These are phyloP conservation scores for Tympanopsis confertula DNA, from an alignment of 2,329 filamentous ascomycete species.

Conservation along the genomic window DNA sequence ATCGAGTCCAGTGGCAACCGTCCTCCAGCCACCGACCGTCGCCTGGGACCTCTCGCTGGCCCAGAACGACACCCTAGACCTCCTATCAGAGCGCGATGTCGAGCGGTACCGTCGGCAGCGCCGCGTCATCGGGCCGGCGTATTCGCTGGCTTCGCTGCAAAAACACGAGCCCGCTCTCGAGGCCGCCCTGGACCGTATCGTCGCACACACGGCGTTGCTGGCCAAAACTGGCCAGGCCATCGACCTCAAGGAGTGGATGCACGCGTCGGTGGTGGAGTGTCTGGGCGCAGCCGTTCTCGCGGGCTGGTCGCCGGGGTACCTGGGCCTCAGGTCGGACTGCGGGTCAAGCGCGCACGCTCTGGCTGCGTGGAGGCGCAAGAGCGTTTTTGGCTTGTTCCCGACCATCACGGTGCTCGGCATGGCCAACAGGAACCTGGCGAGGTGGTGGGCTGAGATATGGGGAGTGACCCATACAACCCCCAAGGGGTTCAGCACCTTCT, in stretches of 20 bases:
- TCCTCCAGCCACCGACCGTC: constrained; percentile 27
- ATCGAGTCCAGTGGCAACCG: constrained; percentile 26
- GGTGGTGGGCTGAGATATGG: constrained; percentile 29
- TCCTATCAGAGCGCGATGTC: constrained; percentile 34
- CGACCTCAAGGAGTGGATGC: constrained; percentile 43
- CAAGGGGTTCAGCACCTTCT: constrained; percentile 32
- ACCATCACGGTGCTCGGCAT: constrained; percentile 23
- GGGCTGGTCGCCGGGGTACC: constrained; percentile 36
- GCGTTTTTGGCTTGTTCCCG: constrained; percentile 38
- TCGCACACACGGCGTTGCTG: constrained; percentile 19
- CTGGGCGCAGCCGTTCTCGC: constrained; percentile 35
- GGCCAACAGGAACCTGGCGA: constrained; percentile 19
- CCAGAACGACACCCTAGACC: constrained; percentile 30
- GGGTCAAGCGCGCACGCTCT: constrained; percentile 35
- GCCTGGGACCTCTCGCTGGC: constrained; percentile 16
- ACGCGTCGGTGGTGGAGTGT: constrained; percentile 39
- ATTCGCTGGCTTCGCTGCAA: constrained; percentile 27
- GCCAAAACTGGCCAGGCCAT: constrained; percentile 23
- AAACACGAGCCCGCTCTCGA: constrained; percentile 29
- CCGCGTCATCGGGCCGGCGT: constrained; percentile 34
- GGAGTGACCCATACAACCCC: constrained; percentile 30
- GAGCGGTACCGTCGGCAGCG: constrained; percentile 34
- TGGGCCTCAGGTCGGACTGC: constrained; percentile 29
- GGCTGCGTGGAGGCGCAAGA: constrained; percentile 37
- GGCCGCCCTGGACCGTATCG: constrained; percentile 19